phyloP scores from a whole-genome alignment of 108 stramenopile genomes.

The Chaetoceros muelleri region DNA sequence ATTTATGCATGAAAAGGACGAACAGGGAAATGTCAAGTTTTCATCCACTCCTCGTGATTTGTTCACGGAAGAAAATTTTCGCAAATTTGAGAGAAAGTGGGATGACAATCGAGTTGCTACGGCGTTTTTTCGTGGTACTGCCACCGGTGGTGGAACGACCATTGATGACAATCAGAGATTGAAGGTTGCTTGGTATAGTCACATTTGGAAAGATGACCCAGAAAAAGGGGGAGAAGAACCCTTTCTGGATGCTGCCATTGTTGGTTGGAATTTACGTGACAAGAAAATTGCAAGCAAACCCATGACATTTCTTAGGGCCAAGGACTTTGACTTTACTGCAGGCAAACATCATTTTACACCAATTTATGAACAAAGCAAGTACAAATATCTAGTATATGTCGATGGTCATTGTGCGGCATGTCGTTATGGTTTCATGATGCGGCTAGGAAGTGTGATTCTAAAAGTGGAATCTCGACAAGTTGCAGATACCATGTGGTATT shows the following conservation, averaged over 20 bases:
- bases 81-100: constrained; percentile 93
- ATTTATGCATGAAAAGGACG: constrained; percentile 59
- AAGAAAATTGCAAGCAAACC: constrained; percentile 82
- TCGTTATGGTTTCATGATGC: constrained; percentile 99
- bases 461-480: constrained; percentile 87
- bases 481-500: constrained; percentile 99
- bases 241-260: constrained; percentile 93
- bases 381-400: constrained; percentile 96
- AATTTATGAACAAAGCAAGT: constrained; percentile 96
- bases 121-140: constrained; percentile 98
- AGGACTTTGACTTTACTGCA: constrained; percentile 80
- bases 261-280: constrained; percentile 96
- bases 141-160: constrained; percentile 96
- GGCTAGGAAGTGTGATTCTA: constrained; percentile 94
- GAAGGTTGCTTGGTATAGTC: constrained; percentile 63
- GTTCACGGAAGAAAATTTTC: constrained; percentile 95
- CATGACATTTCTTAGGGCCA: constrained; percentile 82
- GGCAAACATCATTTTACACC: constrained; percentile 92
- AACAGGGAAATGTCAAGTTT: constrained; percentile 58
- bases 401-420: constrained; percentile 99
- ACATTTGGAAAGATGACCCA: constrained; percentile 81
- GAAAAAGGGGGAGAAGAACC: constrained; percentile 81
- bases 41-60: constrained; percentile 87
- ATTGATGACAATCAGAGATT: constrained; percentile 96
- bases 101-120: constrained; percentile 84